Evolutionary conservation across 2,329 filamentous ascomycete species (phyloP).

Genomic region (Fusarium sp.): DNA sequence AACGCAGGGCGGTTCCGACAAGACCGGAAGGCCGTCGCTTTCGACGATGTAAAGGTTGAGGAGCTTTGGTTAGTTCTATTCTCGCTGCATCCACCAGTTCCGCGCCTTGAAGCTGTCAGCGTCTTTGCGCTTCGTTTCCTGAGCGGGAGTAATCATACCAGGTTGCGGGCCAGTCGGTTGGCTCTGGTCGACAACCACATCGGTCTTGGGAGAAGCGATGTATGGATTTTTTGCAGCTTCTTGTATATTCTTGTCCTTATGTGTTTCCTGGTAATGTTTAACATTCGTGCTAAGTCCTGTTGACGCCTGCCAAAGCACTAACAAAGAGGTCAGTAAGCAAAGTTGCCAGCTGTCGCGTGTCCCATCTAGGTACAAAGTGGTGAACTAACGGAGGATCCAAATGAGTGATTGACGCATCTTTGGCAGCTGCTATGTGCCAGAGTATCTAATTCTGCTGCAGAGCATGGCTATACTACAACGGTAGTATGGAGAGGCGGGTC

Average conservation of each 20-base stretch:
- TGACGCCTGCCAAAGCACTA: slow-evolving; percentile 65
- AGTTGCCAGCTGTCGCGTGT: slow-evolving; percentile 45
- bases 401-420: slow-evolving; percentile 60
- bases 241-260: slow-evolving; percentile 51
- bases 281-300: slow-evolving; percentile 57
- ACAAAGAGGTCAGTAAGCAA: slow-evolving; percentile 45
- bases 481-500: slow-evolving; percentile 29
- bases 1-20: slow-evolving; percentile 59
- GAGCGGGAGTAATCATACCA: slow-evolving; percentile 52
- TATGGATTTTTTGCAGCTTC: slow-evolving; percentile 52
- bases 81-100: slow-evolving; percentile 69
- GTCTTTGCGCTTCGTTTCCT: slow-evolving; percentile 12
- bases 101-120: slow-evolving; percentile 58
- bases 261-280: slow-evolving; percentile 56
- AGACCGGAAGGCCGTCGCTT: slow-evolving; percentile 63
- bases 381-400: slow-evolving; percentile 59
- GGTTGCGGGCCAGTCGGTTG: slow-evolving; percentile 54
- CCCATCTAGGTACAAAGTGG: slow-evolving; percentile 6
- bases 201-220: slow-evolving; percentile 52
- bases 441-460: slow-evolving; percentile 37
- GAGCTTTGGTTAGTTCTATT: slow-evolving; percentile 65
- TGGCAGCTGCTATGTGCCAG: slow-evolving; percentile 56
- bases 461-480: slow-evolving; percentile 51
- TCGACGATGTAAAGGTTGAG: slow-evolving; percentile 61
- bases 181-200: slow-evolving; percentile 50